Percentiles rank a stretch among this genome's conserved stretches.
These are phyloP conservation scores for Vaccinium darrowii DNA, from an alignment of 148 eudicot species.

Conservation along the genomic window DNA sequence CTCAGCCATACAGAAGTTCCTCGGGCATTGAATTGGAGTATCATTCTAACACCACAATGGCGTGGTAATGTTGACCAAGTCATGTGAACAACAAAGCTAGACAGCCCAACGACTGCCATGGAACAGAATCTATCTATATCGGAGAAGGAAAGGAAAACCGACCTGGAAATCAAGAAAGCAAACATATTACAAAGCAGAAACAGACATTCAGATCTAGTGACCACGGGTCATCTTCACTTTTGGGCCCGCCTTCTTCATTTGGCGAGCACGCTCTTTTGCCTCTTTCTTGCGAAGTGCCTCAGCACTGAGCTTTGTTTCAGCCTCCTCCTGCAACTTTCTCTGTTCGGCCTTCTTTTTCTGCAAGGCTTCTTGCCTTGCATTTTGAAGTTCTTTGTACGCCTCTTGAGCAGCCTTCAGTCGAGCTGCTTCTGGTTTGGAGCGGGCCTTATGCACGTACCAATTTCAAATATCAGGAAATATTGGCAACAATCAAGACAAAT, in stretches of 20 bases:
- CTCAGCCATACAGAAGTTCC: not conserved
- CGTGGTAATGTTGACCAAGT: slow-evolving; percentile 13
- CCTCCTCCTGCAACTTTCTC: slow-evolving; percentile 83
- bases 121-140: slow-evolving; percentile 16
- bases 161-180: slow-evolving; percentile 13
- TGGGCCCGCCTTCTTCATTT: slow-evolving; percentile 88
- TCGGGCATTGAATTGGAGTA: not conserved
- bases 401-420: slow-evolving; percentile 81
- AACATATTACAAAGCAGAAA: not conserved
- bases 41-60: slow-evolving; percentile 21
- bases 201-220: slow-evolving; percentile 26
- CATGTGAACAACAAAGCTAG: not conserved
- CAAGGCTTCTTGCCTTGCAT: slow-evolving; percentile 79
- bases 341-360: slow-evolving; percentile 79
- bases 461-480: not conserved
- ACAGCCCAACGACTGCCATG: slow-evolving; percentile 15
- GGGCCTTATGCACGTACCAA: slow-evolving; percentile 49
- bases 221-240: slow-evolving; percentile 87
- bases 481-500: not conserved
- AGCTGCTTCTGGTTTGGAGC: slow-evolving; percentile 79
- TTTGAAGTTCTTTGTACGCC: slow-evolving; percentile 77
- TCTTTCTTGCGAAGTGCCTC: slow-evolving; percentile 88
- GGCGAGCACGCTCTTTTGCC: slow-evolving; percentile 85
- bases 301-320: slow-evolving; percentile 80
- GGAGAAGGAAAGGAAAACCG: slow-evolving; percentile 19